Evolutionary conservation across 805 yeast genomes (phyloP).

Genomic region (Lipomyces orientalis): DNA sequence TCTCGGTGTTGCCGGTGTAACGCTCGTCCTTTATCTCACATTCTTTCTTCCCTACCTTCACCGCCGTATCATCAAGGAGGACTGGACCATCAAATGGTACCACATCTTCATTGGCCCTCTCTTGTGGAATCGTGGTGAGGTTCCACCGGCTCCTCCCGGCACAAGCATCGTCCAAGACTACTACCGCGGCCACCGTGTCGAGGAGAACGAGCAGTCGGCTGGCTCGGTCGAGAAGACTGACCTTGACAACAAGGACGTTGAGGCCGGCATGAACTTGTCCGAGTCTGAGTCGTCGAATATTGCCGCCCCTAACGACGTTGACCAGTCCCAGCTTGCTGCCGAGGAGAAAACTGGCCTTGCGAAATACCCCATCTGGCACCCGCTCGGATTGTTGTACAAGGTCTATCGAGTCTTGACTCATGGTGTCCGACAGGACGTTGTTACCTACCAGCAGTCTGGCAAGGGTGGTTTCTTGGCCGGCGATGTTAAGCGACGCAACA

Average conservation of each 20-base stretch:
- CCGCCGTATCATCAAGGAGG: conserved; percentile 64
- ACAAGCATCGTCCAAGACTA: conserved; percentile 60
- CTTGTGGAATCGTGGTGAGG: conserved; percentile 61
- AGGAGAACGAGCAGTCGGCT: conserved; percentile 32
- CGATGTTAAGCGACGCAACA: conserved; percentile 47
- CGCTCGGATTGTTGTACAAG: conserved; percentile 20
- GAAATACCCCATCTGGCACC: conserved; percentile 26
- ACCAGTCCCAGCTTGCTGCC: neutral
- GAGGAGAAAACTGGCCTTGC: conserved; percentile 7
- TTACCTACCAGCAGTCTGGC: conserved; percentile 44
- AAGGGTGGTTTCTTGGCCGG: conserved; percentile 28
- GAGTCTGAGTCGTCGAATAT: conserved; percentile 15
- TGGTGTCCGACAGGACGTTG: conserved; percentile 70
- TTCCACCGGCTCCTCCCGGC: conserved; percentile 72
- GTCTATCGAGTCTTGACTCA: conserved; percentile 57
- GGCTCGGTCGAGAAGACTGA: conserved; percentile 33
- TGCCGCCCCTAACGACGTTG: neutral
- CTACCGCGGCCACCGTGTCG: conserved; percentile 62
- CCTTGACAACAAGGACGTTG: conserved; percentile 36
- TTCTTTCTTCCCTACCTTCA: conserved; percentile 66
- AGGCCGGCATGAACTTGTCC: conserved; percentile 38
- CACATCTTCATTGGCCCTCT: conserved; percentile 65
- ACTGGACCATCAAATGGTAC: conserved; percentile 68
- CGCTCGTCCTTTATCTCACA: conserved; percentile 55
- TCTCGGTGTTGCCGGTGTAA: conserved; percentile 68